A percentile compares a stretch with the other conserved stretches of the same genome.
Evolutionary conservation across 2,329 filamentous ascomycete species (phyloP).

Genomic region (Penicillium vulpinum): DNA sequence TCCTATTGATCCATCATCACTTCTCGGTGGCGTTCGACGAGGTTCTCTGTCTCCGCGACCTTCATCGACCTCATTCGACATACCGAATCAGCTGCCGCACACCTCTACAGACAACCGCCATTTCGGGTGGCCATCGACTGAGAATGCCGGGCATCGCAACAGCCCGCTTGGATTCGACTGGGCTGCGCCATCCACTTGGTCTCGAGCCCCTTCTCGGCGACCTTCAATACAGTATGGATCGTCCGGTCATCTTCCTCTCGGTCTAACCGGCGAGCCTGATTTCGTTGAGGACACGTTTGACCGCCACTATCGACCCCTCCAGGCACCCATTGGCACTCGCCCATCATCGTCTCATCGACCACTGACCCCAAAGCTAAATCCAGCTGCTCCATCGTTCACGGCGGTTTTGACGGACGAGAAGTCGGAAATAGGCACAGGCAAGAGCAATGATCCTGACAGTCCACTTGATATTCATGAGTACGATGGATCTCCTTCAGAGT

Average conservation of each 20-base stretch:
- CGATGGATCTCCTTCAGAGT: conserved; percentile 46
- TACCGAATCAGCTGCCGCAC: conserved; percentile 61
- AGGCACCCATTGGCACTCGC: conserved; percentile 76
- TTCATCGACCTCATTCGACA: conserved; percentile 57
- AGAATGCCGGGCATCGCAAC: conserved; percentile 55
- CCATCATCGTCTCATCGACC: conserved; percentile 61
- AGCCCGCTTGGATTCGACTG: conserved; percentile 56
- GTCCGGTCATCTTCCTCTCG: conserved; percentile 61
- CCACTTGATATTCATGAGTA: conserved; percentile 36
- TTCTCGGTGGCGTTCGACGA: conserved; percentile 44
- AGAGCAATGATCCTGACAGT: conserved; percentile 33
- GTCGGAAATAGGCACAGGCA: conserved; percentile 44
- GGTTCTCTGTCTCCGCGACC: conserved; percentile 49
- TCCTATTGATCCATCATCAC: conserved; percentile 48
- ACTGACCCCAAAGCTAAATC: conserved; percentile 69
- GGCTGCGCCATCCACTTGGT: conserved; percentile 62
- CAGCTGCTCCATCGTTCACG: conserved; percentile 85
- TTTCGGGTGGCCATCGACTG: conserved; percentile 64
- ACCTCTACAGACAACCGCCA: conserved; percentile 77
- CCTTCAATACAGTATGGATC: conserved; percentile 78
- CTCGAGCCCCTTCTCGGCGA: conserved; percentile 73
- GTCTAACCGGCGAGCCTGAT: conserved; percentile 54
- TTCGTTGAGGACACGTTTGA: conserved; percentile 51
- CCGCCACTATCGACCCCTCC: conserved; percentile 52
- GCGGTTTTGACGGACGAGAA: conserved; percentile 60